Base-by-base conservation (phyloP, 2,329 filamentous ascomycete genomes). In the Phaeosphaeriaceae sp. region DNA sequence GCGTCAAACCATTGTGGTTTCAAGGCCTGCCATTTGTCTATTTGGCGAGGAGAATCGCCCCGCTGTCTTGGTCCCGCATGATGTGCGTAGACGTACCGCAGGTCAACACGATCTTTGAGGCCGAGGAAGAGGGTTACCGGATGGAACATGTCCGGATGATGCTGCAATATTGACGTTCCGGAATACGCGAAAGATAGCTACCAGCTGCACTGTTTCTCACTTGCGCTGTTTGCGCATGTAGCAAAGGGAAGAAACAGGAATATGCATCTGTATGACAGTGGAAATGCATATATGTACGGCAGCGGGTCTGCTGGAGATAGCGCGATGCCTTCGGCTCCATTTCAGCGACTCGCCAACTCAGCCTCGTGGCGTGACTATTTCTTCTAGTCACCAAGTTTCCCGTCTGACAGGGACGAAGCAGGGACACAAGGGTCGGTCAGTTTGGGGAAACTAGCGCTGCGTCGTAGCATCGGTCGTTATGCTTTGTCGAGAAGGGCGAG, bases 1-100 rank as follows among this genome's bases (percentile, higher is more conserved):
- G 47, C 54, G 54, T 47, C 54, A 57, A 55, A 55, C 53, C 48
- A 33, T 56, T 45, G 36, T 50, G 53, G 56, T 54, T 59, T 65
- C 53, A 63, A 22, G 24, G 55, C 20, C 53, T 42, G 40, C 15
- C 33, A 58, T 45, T 48, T 57, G 57, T 48, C 41, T 21, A 22
- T 22, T 60, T 41, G 46, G 49, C 57, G 55, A 54, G 21, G 51
- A 51, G 53, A 49, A 40, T 36, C 36, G 48, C 48, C 52, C 54
- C 51, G 47, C 53, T 57, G 48, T 15, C 42, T 11, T 47, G 24
- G 27, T 41, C 53, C 20, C 51, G 48, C 51, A 56, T 55, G 54
- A 56, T 36, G 21, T 48, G 54, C 53, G 33, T 51, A 46, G 36
- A 44, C 19, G 21, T 27, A 33, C 41, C 48, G 44, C 31, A n/a